Evolutionary conservation across 140 eudicot genomes (phyloP).

Genomic region (Ambrosia hybrid): DNA sequence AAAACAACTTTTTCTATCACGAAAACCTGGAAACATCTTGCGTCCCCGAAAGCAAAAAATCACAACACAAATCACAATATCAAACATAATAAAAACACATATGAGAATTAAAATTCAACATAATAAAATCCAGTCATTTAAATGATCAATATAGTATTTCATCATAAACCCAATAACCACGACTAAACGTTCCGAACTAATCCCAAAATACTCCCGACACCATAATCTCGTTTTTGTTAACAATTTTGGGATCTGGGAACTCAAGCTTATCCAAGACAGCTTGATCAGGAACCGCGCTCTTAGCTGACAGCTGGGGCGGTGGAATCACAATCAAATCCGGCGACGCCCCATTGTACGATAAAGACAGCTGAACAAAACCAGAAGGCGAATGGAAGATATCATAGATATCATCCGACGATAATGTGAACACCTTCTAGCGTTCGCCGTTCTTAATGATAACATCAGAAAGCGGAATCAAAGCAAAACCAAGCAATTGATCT

Average conservation of each 20-base stretch:
- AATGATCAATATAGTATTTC: too few relatives aligned
- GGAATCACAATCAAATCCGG: slow-evolving; percentile 79
- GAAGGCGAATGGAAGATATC: slow-evolving; percentile 88
- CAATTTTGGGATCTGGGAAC: slow-evolving; percentile 91
- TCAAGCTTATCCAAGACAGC: slow-evolving; percentile 67
- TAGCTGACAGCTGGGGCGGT: slow-evolving; percentile 28
- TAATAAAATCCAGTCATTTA: too few relatives aligned
- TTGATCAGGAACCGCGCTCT: slow-evolving; percentile 11
- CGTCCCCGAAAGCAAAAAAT: too few relatives aligned
- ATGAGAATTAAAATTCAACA: too few relatives aligned
- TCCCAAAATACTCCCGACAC: slow-evolving; percentile 69
- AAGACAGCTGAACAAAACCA: slow-evolving; percentile 83
- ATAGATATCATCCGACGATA: slow-evolving; percentile 62
- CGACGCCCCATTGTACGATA: slow-evolving; percentile 59
- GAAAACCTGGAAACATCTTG: too few relatives aligned
- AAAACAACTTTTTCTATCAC: too few relatives aligned
- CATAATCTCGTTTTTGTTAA: slow-evolving; percentile 78
- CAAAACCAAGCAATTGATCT: slow-evolving; percentile 94
- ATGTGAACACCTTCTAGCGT: slow-evolving; percentile 73
- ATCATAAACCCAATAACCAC: too few relatives aligned
- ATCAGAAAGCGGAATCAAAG: slow-evolving; percentile 82
- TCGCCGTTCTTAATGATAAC: slow-evolving; percentile 60
- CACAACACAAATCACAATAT: too few relatives aligned
- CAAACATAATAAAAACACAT: too few relatives aligned
- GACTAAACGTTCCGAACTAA: slow-evolving; percentile 67